Percentiles rank a stretch among this genome's conserved stretches.
Conservation (phyloP, 306 rosid genomes). For the Astragalus membranaceus region DNA sequence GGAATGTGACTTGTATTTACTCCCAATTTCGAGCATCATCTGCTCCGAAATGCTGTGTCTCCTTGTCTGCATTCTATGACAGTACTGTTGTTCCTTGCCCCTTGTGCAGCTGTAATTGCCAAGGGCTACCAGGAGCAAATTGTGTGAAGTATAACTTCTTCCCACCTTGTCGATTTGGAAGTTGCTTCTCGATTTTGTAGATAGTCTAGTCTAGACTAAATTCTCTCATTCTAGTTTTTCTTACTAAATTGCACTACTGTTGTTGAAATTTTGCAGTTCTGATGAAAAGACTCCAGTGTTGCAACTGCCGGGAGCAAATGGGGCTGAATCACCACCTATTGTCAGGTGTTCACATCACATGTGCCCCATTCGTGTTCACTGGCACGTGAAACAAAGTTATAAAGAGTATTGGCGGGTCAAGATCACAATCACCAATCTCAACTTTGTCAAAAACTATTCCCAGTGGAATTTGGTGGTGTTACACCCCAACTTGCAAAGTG, state of each 20-base stretch:
- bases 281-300: conserved; percentile 31
- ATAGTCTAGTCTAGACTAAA: neutral
- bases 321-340: conserved; percentile 6
- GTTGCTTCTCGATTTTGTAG: neutral
- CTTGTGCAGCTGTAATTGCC: conserved; percentile 70
- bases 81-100: conserved; percentile 61
- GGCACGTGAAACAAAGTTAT: conserved; percentile 80
- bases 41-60: conserved; percentile 70
- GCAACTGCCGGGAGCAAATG: conserved; percentile 32
- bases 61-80: conserved; percentile 73
- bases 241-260: neutral
- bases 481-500: conserved; percentile 59
- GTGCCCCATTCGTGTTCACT: conserved; percentile 81
- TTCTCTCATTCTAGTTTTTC: neutral
- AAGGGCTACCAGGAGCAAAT: conserved; percentile 41
- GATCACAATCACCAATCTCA: conserved; percentile 65
- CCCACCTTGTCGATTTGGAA: neutral
- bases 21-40: conserved; percentile 57
- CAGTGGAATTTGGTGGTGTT: conserved; percentile 65
- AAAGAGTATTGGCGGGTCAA: conserved; percentile 72
- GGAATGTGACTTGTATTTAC: conserved; percentile 72
- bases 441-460: conserved; percentile 63
- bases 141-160: conserved; percentile 46
- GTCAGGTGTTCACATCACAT: conserved; percentile 64
- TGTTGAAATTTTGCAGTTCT: conserved; percentile 33